Evolutionary conservation across 805 yeast genomes (phyloP).

Genomic region (Pichia ethanolica): DNA sequence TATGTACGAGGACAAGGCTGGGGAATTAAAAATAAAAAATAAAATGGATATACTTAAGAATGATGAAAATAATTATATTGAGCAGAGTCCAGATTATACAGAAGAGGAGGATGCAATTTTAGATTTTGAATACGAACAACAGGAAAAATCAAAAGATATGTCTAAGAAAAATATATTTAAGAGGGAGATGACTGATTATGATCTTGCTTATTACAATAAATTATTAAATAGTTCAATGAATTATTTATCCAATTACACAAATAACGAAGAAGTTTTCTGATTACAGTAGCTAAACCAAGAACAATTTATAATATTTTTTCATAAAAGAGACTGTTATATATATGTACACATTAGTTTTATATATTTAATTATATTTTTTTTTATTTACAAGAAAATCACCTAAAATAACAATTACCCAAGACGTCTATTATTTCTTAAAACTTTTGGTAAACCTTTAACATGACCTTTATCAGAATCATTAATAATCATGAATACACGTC

Average conservation of each 20-base stretch:
- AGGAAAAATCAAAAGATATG: background rate
- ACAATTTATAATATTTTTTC: no score
- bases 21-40: no score
- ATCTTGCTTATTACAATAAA: conserved; percentile 16
- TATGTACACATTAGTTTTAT: background rate
- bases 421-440: conserved; percentile 45
- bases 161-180: background rate
- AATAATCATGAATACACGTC: conserved; percentile 77
- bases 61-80: background rate
- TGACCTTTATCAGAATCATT: conserved; percentile 64
- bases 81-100: no score
- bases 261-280: conserved; percentile 4
- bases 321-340: no score
- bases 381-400: background rate
- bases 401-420: conserved; percentile 16
- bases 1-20: conserved; percentile 8
- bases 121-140: background rate
- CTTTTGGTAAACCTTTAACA: conserved; percentile 73
- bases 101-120: background rate
- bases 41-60: no score
- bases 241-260: conserved; percentile 30
- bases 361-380: background rate
- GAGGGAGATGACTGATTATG: conserved; percentile 17
- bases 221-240: conserved; percentile 29
- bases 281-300: background rate